Base-by-base conservation (phyloP, 345 rosid genomes). In the Nephelium lappaceum region DNA sequence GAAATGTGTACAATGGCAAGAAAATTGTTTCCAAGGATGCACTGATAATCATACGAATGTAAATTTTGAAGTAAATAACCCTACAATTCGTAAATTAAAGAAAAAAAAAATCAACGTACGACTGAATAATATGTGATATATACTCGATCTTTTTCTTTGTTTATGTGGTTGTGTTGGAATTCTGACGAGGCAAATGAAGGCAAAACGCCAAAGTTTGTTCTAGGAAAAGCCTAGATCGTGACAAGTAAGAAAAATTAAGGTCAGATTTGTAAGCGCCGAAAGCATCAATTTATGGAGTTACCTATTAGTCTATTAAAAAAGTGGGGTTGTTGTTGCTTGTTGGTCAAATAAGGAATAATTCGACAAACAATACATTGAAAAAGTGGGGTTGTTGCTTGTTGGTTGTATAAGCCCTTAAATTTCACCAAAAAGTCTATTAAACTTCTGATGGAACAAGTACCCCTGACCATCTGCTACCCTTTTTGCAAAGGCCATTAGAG, bases 201-300 rank as follows among this genome's bases (percentile, higher is more conserved):
- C 43, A 23, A 49, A 55, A 55, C 12, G 51, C 51, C 51, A 45
- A 45, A 45, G 51, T 45, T 45, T 45, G 3, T 9, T 12, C 15
- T 9, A 45, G 0, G 8, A 55, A 55, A 55, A 15, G 21, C 18
- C 21, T 2, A 45, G 3, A 55, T 55, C 10, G 19, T n/a, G 7
- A 57, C 61, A 3, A 57, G 61, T 18, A 57, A 57, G 21, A 57
- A 5, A 57, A 16, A 57, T 55, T 5, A 69, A 21, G 24, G 79
- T 78, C 85, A 55, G 69, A 68, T 10, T 38, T 53, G 42, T 69
- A 18, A 71, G 82, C 77, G 62, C 83, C 66, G 55, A 84, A 73
- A 78, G 79, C 73, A 80, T 18, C 18, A 1, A 42, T 31, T 25
- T 11, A 69, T 57, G 25, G 72, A 71, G 39, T 43, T 60, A 71